A percentile compares a stretch with the other conserved stretches of the same genome.
Conservation (phyloP, 805 yeast genomes). For the Ogataea degrootiae region DNA sequence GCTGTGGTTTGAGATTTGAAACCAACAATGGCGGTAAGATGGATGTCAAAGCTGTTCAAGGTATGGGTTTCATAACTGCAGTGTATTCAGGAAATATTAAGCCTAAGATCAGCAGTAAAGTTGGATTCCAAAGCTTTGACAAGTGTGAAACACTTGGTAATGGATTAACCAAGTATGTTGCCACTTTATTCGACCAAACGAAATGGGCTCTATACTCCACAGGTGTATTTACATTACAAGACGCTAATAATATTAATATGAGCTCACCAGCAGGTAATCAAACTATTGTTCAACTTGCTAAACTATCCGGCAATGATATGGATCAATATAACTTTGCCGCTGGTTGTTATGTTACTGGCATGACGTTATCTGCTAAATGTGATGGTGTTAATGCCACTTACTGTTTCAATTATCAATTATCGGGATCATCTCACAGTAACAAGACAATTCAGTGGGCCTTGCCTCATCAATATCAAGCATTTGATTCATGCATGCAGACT, state of each 20-base stretch:
- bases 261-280: slow-evolving; percentile 28
- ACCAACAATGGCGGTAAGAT: slow-evolving; percentile 26
- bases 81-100: slow-evolving; percentile 44
- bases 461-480: slow-evolving; percentile 47
- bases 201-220: slow-evolving; percentile 60
- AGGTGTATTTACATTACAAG: slow-evolving; percentile 9
- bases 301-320: slow-evolving; percentile 33
- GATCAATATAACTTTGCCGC: slow-evolving; percentile 57
- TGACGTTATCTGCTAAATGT: slow-evolving; percentile 38
- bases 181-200: slow-evolving; percentile 48
- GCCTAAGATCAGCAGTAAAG: slow-evolving; percentile 54
- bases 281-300: slow-evolving; percentile 47
- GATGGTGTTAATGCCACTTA: slow-evolving; percentile 33
- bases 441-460: slow-evolving; percentile 41
- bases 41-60: slow-evolving; percentile 63
- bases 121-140: slow-evolving; percentile 55
- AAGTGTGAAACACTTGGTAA: slow-evolving; percentile 33
- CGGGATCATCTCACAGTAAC: slow-evolving; percentile 21
- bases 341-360: slow-evolving; percentile 55
- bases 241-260: slow-evolving; percentile 25
- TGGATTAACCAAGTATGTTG: slow-evolving; percentile 48
- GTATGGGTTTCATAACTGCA: slow-evolving; percentile 76
- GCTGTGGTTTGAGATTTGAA: slow-evolving; percentile 31
- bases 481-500: slow-evolving; percentile 21
- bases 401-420: slow-evolving; percentile 34